A percentile compares a stretch with the other conserved stretches of the same genome.
Evolutionary conservation across 2,329 filamentous ascomycete species (phyloP).

Genomic region (Capronia epimyces): DNA sequence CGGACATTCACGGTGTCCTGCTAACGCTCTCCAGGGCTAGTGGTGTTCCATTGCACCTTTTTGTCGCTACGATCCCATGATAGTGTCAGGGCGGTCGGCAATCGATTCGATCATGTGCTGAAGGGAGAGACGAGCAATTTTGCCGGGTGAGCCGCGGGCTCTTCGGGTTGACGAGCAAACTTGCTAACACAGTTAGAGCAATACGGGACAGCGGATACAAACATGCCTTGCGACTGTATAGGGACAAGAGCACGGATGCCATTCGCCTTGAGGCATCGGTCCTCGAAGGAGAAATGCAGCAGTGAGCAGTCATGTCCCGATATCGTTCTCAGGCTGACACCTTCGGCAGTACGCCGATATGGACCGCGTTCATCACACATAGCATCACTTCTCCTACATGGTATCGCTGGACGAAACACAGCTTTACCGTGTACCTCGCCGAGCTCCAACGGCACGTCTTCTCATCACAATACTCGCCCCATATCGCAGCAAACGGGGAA

Average conservation of each 20-base stretch:
- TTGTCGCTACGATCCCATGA: conserved; percentile 56
- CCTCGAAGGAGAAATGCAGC: conserved; percentile 47
- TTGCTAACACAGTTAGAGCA: conserved; percentile 35
- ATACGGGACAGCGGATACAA: conserved; percentile 49
- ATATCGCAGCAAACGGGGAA: conserved; percentile 34
- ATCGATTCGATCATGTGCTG: conserved; percentile 46
- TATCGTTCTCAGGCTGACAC: conserved; percentile 2
- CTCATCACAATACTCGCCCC: conserved; percentile 46
- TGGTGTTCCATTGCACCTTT: conserved; percentile 53
- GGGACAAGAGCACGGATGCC: conserved; percentile 47
- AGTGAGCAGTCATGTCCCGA: conserved; percentile 32
- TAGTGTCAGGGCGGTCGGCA: conserved; percentile 35
- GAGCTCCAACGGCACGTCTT: conserved; percentile 51
- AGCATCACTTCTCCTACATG: conserved; percentile 45
- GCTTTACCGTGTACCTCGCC: conserved; percentile 45
- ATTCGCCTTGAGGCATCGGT: conserved; percentile 55
- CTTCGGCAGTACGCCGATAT: conserved; percentile 50
- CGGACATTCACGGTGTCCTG: conserved; percentile 5
- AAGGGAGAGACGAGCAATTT: conserved; percentile 45
- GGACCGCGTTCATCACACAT: conserved; percentile 54
- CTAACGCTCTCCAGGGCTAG: conserved; percentile 42
- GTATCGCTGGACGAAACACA: conserved; percentile 36
- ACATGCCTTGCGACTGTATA: conserved; percentile 52
- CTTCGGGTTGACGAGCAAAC: neutral
- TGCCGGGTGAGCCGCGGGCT: conserved; percentile 39